These are phyloP conservation scores for Daedalea quercina DNA, from an alignment of 768 basidiomycete genomes.

Conservation along the genomic window DNA sequence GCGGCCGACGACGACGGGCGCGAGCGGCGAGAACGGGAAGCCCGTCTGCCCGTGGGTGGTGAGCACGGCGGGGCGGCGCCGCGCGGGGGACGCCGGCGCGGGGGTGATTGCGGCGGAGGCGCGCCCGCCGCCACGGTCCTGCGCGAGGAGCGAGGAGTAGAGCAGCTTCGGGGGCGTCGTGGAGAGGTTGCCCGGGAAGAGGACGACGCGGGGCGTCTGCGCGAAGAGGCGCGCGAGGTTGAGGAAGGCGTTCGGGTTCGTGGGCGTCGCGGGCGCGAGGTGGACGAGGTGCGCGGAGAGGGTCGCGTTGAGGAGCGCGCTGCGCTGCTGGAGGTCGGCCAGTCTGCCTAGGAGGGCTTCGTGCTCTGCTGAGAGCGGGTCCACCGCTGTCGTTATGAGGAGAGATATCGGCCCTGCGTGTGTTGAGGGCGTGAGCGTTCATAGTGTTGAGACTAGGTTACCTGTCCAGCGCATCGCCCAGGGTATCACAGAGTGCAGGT, in stretches of 20 bases:
- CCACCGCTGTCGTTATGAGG: slow-evolving; percentile 33
- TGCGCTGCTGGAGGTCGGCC: slow-evolving; percentile 6
- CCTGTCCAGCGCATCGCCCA: slow-evolving; percentile 42
- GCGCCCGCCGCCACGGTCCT: neutral
- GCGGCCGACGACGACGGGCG: slow-evolving; percentile 38
- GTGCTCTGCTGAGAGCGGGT: slow-evolving; percentile 22
- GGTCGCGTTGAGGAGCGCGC: slow-evolving; percentile 9
- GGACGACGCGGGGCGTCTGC: slow-evolving; percentile 35
- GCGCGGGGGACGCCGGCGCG: neutral
- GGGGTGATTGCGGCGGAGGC: slow-evolving; percentile 5
- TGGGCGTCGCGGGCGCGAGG: slow-evolving; percentile 28
- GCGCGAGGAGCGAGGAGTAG: slow-evolving; percentile 16
- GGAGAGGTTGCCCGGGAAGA: slow-evolving; percentile 44
- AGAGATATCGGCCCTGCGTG: slow-evolving; percentile 42
- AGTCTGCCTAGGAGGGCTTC: slow-evolving; percentile 16
- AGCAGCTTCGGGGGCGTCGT: slow-evolving; percentile 18
- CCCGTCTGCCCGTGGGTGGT: slow-evolving; percentile 23
- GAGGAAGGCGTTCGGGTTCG: slow-evolving; percentile 44
- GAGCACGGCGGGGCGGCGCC: slow-evolving; percentile 21
- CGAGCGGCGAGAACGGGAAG: slow-evolving; percentile 34
- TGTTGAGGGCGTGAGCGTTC: neutral
- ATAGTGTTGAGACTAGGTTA: slow-evolving; percentile 13
- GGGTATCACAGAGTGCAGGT: slow-evolving; percentile 25
- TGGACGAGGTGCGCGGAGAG: slow-evolving; percentile 45
- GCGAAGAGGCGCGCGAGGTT: slow-evolving; percentile 62